Evolutionary conservation across 495 filamentous ascomycete genomes (phyloP), one percentile per base, ranked within the genome.

Genomic region (Trichoderma erinaceum): DNA sequence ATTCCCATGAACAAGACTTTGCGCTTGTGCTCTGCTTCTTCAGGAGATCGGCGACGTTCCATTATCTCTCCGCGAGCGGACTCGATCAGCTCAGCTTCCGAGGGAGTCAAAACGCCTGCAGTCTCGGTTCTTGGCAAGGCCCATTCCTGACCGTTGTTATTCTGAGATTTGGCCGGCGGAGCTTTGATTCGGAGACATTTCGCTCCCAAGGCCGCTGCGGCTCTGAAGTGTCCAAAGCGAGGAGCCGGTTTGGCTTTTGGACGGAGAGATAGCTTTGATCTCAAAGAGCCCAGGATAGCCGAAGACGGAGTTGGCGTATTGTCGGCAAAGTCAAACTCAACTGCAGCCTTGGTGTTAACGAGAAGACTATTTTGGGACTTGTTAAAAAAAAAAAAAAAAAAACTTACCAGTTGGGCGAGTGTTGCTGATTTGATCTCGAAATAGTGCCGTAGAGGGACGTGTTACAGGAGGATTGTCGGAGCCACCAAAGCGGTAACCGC

Each of bases 1-100:
- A 68, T 64, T 41, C n/a, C 13, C 8, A 68, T 41, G 23, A 64
- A 68, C 15, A 64, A 32, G 16, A 58, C 1, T 18, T 18, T 43
- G 15, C 41, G 67, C 61, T 58, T 23, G 38, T 35, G 38, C 38
- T 64, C 56, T 2, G 5, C 3, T 63, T 63, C 15, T n/a, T 27
- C 67, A 27, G 58, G 32, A 63, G 29, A 56, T 43, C 66, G 52
- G 29, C 66, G 44, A 25, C 32, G 44, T 29, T 61, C 56, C 56
- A 61, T 61, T 12, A 61, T 61, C 18, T 61, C 56, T 61, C 56
- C 56, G 27, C 56, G 56, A 32, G 56, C 56, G 27, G 56, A 29
- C 12, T 27, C 56, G 13, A 61, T 61, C 56, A 61, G n/a, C 10
- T 61, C 56, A 32, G 25, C 56, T 12, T 61, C 56, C 1, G 56